Percentiles rank a stretch among this genome's conserved stretches.
Evolutionary conservation across 2,329 filamentous ascomycete genomes (phyloP).

Genomic region (Cytospora paraplurivora): DNA sequence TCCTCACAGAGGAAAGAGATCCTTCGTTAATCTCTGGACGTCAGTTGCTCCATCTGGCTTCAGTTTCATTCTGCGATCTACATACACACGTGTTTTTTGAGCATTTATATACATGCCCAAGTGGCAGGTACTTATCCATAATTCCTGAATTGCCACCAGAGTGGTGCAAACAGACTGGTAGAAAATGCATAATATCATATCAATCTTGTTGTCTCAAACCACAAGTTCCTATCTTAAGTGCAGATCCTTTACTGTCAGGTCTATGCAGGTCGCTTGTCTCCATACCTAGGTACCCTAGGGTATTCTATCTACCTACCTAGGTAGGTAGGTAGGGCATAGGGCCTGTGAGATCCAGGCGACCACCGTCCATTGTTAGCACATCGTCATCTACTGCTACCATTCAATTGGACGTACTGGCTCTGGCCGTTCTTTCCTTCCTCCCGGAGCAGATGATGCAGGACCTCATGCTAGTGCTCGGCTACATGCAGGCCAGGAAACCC

Average conservation of each 20-base stretch:
- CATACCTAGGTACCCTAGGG: no score
- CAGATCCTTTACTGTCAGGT: no score
- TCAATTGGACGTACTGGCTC: background rate
- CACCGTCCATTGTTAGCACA: no score
- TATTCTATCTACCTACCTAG: no score
- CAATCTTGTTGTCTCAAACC: background rate
- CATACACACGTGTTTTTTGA: constrained; percentile 39
- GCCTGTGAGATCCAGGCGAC: no score
- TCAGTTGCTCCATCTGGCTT: constrained; percentile 52
- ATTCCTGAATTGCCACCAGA: background rate
- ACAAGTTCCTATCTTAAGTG: no score
- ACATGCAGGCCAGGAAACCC: background rate
- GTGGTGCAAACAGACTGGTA: background rate
- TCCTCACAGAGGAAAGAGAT: constrained; percentile 52
- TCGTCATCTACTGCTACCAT: background rate
- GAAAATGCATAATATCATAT: background rate
- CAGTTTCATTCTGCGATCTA: constrained; percentile 64
- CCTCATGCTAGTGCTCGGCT: constrained; percentile 6
- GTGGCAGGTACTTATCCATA: background rate
- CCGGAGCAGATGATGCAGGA: constrained; percentile 3
- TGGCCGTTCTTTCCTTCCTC: background rate
- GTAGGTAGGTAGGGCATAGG: no score
- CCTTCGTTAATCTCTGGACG: constrained; percentile 61
- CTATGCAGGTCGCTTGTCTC: no score
- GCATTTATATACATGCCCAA: background rate